These are phyloP conservation scores for Eucalyptus grandis DNA, from an alignment of 345 rosid species.

Conservation along the genomic window DNA sequence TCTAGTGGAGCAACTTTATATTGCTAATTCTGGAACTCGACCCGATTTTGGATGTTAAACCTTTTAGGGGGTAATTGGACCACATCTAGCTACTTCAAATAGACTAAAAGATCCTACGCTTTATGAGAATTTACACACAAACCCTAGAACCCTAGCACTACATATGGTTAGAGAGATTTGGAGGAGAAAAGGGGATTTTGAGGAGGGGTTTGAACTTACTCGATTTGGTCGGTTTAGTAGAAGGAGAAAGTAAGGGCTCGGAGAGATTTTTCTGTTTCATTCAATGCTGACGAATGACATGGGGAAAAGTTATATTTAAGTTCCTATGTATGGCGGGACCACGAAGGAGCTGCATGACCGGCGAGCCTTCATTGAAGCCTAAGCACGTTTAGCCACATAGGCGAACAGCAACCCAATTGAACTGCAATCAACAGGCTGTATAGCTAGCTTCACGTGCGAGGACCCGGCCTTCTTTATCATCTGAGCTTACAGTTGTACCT, in stretches of 20 bases:
- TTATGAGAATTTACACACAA: background rate
- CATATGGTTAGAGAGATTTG: background rate
- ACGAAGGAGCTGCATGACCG: background rate
- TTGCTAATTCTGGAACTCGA: background rate
- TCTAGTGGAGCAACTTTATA: background rate
- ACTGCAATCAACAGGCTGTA: background rate
- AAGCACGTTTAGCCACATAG: background rate
- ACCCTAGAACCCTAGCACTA: background rate
- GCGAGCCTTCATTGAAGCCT: background rate
- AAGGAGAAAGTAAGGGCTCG: background rate
- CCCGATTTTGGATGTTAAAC: background rate
- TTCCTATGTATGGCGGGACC: background rate
- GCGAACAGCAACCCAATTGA: background rate
- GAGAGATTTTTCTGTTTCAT: background rate
- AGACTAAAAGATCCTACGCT: background rate
- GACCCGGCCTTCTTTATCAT: background rate
- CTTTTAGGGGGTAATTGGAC: background rate
- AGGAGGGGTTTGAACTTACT: background rate
- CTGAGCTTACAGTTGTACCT: background rate
- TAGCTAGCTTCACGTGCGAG: background rate
- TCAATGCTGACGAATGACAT: background rate
- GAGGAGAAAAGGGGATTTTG: background rate
- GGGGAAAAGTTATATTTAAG: background rate
- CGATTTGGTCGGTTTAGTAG: background rate
- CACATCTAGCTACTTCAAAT: background rate